Evolutionary conservation across 768 basidiomycete species (phyloP).

Genomic region (Kwoniella dejecticola): DNA sequence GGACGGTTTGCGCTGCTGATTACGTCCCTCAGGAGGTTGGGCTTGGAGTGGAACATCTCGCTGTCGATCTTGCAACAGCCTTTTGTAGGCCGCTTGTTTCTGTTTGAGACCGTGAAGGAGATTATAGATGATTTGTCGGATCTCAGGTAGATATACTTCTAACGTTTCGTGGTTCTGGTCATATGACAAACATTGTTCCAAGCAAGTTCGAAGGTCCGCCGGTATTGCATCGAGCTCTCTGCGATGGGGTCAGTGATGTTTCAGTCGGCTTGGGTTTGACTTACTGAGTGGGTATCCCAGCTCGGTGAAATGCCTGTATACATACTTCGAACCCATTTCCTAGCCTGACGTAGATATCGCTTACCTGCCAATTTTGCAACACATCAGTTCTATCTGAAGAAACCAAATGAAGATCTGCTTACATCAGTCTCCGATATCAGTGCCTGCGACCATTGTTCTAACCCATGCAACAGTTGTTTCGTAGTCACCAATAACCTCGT

Average conservation of each 20-base stretch:
- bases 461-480: slow-evolving; percentile 79
- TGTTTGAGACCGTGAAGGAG: slow-evolving; percentile 88
- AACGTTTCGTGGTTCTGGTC: slow-evolving; percentile 83
- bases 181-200: slow-evolving; percentile 89
- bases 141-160: slow-evolving; percentile 83
- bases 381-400: too few relatives aligned
- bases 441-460: slow-evolving; percentile 50
- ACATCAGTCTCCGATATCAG: slow-evolving; percentile 47
- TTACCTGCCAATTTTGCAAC: too few relatives aligned
- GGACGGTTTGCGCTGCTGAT: slow-evolving; percentile 7
- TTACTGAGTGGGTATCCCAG: slow-evolving; percentile 87
- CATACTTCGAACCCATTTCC: slow-evolving; percentile 98
- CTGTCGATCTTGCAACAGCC: slow-evolving; percentile 65
- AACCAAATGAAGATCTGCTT: too few relatives aligned
- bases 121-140: slow-evolving; percentile 87
- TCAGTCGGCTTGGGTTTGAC: slow-evolving; percentile 51
- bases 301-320: slow-evolving; percentile 79
- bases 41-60: background rate
- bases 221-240: slow-evolving; percentile 89
- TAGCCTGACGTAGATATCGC: slow-evolving; percentile 93
- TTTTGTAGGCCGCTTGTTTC: slow-evolving; percentile 86
- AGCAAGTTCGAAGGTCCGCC: slow-evolving; percentile 79
- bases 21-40: background rate
- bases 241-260: background rate
- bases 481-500: slow-evolving; percentile 91